Conservation (phyloP, 257 asterid genomes). For the Fraxinus cuspidata region DNA sequence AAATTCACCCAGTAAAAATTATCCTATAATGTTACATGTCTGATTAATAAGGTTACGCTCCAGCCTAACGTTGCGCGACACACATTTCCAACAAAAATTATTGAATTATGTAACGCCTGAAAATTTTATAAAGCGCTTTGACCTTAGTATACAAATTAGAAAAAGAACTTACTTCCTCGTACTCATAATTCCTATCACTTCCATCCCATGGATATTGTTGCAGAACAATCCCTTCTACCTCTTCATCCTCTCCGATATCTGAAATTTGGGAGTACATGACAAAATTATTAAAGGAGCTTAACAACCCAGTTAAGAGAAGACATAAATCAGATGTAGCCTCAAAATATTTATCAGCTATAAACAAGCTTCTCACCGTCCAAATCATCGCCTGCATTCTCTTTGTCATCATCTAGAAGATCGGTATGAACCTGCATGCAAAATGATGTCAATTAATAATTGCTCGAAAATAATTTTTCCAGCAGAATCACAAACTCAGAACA, state of each 20-base stretch:
- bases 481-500: neutral
- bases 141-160: neutral
- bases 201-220: slow-evolving; percentile 91
- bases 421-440: slow-evolving; percentile 53
- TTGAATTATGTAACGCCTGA: neutral
- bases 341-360: neutral
- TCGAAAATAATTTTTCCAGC: neutral
- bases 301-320: slow-evolving; percentile 16
- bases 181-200: slow-evolving; percentile 75
- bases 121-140: neutral
- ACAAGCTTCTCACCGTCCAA: slow-evolving; percentile 49
- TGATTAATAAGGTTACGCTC: neutral
- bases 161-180: slow-evolving; percentile 66
- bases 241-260: slow-evolving; percentile 81
- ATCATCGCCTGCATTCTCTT: slow-evolving; percentile 59
- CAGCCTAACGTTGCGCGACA: neutral
- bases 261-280: slow-evolving; percentile 7
- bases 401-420: slow-evolving; percentile 64
- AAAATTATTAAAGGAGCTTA: slow-evolving; percentile 8
- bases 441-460: neutral
- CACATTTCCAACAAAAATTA: neutral
- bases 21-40: too few relatives aligned
- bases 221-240: slow-evolving; percentile 70
- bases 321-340: neutral
- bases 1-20: neutral